Percentiles rank a stretch among this genome's conserved stretches.
phyloP scores from a whole-genome alignment of 768 basidiomycete species.

The Leucocoprinus leucothites region DNA sequence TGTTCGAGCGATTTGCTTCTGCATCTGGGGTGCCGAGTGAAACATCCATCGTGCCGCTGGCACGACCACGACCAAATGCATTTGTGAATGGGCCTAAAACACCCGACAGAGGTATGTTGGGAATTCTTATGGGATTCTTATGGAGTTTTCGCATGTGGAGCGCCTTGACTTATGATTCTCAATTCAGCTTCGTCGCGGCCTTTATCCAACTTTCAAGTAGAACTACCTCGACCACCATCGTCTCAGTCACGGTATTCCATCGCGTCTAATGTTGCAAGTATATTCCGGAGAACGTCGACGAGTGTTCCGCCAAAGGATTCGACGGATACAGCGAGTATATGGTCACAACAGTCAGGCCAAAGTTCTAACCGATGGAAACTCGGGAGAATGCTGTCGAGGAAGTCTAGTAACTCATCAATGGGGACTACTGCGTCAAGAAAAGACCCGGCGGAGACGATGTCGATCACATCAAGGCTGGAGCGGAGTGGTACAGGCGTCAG shows the following conservation, averaged over 20 bases:
- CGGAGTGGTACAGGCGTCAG: slow-evolving; percentile 37
- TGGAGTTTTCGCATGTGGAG: neutral
- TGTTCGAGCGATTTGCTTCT: slow-evolving; percentile 76
- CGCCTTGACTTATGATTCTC: neutral
- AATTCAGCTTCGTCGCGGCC: slow-evolving; percentile 31
- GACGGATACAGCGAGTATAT: slow-evolving; percentile 47
- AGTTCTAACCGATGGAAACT: slow-evolving; percentile 39
- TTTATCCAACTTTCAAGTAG: slow-evolving; percentile 38
- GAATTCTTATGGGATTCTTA: neutral
- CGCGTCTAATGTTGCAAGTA: slow-evolving; percentile 45
- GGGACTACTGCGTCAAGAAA: slow-evolving; percentile 37
- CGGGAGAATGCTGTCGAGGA: slow-evolving; percentile 39
- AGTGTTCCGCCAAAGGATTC: slow-evolving; percentile 34
- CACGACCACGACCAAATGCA: slow-evolving; percentile 28
- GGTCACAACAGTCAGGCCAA: slow-evolving; percentile 33
- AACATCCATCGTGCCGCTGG: slow-evolving; percentile 56
- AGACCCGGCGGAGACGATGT: slow-evolving; percentile 33
- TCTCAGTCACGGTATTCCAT: slow-evolving; percentile 51
- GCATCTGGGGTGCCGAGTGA: slow-evolving; percentile 59
- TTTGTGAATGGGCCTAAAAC: slow-evolving; percentile 9
- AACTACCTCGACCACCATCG: slow-evolving; percentile 47
- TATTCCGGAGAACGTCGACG: slow-evolving; percentile 40
- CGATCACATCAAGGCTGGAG: slow-evolving; percentile 41
- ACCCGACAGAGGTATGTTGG: slow-evolving; percentile 32
- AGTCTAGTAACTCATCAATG: slow-evolving; percentile 48